phyloP scores from a whole-genome alignment of 2,329 filamentous ascomycete species.

The Monosporascus sp. region DNA sequence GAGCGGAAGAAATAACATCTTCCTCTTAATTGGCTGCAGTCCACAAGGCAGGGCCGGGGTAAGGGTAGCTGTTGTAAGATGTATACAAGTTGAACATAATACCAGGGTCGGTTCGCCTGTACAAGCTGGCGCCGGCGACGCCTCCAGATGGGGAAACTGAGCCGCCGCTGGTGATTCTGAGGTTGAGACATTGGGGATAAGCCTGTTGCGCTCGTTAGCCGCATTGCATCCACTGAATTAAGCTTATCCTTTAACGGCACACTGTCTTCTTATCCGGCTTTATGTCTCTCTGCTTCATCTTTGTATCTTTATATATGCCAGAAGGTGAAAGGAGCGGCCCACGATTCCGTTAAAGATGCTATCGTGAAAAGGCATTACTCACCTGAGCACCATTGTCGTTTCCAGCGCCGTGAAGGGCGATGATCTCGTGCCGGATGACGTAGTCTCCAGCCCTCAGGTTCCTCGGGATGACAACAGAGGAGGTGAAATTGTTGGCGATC shows the following conservation, averaged over 20 bases:
- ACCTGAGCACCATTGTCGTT: slow-evolving; percentile 25
- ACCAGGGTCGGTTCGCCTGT: slow-evolving; percentile 22
- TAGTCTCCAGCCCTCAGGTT: slow-evolving; percentile 41
- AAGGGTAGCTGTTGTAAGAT: slow-evolving; percentile 15
- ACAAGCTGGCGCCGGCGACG: slow-evolving; percentile 22
- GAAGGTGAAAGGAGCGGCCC: too few species aligned
- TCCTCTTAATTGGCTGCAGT: slow-evolving; percentile 15
- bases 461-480: slow-evolving; percentile 36
- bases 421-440: slow-evolving; percentile 44
- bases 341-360: too few species aligned
- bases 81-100: slow-evolving; percentile 20
- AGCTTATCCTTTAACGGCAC: too few species aligned
- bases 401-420: slow-evolving; percentile 40
- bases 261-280: too few species aligned
- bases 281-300: too few species aligned
- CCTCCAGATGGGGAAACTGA: slow-evolving; percentile 21
- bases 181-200: slow-evolving; percentile 41
- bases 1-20: neutral
- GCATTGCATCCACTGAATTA: too few species aligned
- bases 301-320: too few species aligned
- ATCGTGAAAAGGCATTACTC: neutral
- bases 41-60: slow-evolving; percentile 19
- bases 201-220: slow-evolving; percentile 9
- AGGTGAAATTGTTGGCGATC: slow-evolving; percentile 36
- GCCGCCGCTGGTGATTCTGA: slow-evolving; percentile 33